Evolutionary conservation across 192 early-diverging fungal species (phyloP).

Genomic region (Coemansia sp.): DNA sequence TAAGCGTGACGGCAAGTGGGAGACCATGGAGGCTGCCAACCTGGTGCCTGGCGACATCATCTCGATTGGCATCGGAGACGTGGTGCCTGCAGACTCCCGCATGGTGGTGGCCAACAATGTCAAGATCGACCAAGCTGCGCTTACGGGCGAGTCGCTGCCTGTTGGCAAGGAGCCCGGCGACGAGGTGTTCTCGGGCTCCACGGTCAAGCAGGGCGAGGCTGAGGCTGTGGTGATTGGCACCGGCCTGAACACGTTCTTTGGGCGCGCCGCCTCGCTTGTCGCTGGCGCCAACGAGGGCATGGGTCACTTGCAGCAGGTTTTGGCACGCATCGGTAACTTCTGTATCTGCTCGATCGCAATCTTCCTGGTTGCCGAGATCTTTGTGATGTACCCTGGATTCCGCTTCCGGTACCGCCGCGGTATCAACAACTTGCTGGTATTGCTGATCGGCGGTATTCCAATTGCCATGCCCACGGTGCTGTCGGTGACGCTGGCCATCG

Average conservation of each 20-base stretch:
- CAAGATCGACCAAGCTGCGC: slow-evolving; percentile 68
- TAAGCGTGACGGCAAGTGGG: slow-evolving; percentile 81
- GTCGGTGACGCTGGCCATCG: slow-evolving; percentile 76
- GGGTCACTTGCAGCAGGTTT: slow-evolving; percentile 70
- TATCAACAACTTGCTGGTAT: slow-evolving; percentile 75
- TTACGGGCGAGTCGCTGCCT: slow-evolving; percentile 75
- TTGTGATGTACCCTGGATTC: slow-evolving; percentile 72
- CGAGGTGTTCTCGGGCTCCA: slow-evolving; percentile 75
- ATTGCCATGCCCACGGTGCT: slow-evolving; percentile 81
- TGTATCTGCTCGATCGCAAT: slow-evolving; percentile 70
- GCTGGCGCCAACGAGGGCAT: slow-evolving; percentile 69
- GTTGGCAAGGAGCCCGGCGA: slow-evolving; percentile 66
- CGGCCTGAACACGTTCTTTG: slow-evolving; percentile 81
- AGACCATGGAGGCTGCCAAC: slow-evolving; percentile 68
- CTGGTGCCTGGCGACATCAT: slow-evolving; percentile 92
- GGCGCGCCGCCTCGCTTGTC: slow-evolving; percentile 75
- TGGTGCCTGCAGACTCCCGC: slow-evolving; percentile 84
- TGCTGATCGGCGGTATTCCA: slow-evolving; percentile 78
- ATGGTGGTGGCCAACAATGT: slow-evolving; percentile 67
- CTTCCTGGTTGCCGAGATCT: slow-evolving; percentile 67
- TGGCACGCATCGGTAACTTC: slow-evolving; percentile 76
- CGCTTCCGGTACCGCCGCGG: slow-evolving; percentile 68
- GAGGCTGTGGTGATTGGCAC: slow-evolving; percentile 77
- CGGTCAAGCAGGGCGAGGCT: slow-evolving; percentile 77
- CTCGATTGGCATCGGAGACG: slow-evolving; percentile 80